Conservation (phyloP, 2,329 filamentous ascomycete genomes). For the Talaromyces albobiverticillius region DNA sequence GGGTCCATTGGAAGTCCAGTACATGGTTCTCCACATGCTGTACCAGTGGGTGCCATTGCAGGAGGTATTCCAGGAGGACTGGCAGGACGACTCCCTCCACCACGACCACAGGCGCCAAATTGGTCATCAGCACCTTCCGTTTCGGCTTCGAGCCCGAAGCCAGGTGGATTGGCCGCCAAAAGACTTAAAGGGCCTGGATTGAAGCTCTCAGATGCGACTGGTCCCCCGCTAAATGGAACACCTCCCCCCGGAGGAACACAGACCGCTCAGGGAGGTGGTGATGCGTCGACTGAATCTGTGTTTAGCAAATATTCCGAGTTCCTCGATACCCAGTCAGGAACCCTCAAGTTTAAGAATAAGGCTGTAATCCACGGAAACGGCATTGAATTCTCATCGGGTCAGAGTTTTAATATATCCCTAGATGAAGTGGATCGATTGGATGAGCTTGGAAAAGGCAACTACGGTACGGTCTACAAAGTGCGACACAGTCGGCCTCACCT, state of each 20-base stretch:
- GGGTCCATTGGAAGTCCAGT: slow-evolving; percentile 10
- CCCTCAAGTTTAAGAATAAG: slow-evolving; percentile 87
- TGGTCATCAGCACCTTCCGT: slow-evolving; percentile 30
- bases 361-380: slow-evolving; percentile 84
- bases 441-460: slow-evolving; percentile 96
- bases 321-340: slow-evolving; percentile 88
- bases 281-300: slow-evolving; percentile 38
- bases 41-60: slow-evolving; percentile 24
- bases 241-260: slow-evolving; percentile 19
- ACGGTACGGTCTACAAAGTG: slow-evolving; percentile 97
- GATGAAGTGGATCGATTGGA: slow-evolving; percentile 92
- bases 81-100: slow-evolving; percentile 27
- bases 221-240: slow-evolving; percentile 49
- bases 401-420: slow-evolving; percentile 87
- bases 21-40: slow-evolving; percentile 13
- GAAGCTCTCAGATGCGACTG: slow-evolving; percentile 49
- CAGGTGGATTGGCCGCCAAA: slow-evolving; percentile 47
- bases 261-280: slow-evolving; percentile 16
- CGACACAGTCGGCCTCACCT: slow-evolving; percentile 72
- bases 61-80: slow-evolving; percentile 31
- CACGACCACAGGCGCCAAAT: slow-evolving; percentile 31
- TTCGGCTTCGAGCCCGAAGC: slow-evolving; percentile 40
- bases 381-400: slow-evolving; percentile 87
- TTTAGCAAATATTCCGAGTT: slow-evolving; percentile 74
- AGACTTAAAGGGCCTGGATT: slow-evolving; percentile 46